A percentile compares a stretch with the other conserved stretches of the same genome.
phyloP scores from a whole-genome alignment of 2,329 filamentous ascomycete genomes.

The Bisporella sp. region DNA sequence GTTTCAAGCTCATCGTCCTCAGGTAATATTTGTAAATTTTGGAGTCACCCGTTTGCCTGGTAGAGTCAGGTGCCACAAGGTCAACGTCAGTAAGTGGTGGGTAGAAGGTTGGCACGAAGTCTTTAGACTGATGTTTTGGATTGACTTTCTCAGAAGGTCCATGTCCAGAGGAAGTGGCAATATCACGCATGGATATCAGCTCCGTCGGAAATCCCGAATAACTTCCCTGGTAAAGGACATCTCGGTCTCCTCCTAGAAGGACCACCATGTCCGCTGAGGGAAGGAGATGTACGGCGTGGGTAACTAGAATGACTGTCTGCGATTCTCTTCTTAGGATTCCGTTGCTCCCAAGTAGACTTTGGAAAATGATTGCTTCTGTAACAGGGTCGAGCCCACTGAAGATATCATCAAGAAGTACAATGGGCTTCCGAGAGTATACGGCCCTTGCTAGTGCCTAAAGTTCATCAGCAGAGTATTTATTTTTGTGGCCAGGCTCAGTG shows the following conservation, averaged over 20 bases:
- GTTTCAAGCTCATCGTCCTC: neutral
- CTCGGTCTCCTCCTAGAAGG: slow-evolving; percentile 23
- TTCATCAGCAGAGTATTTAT: slow-evolving; percentile 5
- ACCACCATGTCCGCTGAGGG: slow-evolving; percentile 21
- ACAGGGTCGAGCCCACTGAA: slow-evolving; percentile 23
- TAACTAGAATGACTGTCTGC: slow-evolving; percentile 32
- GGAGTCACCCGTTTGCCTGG: neutral
- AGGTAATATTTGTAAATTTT: neutral
- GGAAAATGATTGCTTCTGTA: slow-evolving; percentile 18
- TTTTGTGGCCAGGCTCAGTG: slow-evolving; percentile 25
- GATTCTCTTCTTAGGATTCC: slow-evolving; percentile 17
- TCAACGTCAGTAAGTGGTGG: too few relatives aligned
- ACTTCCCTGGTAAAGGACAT: slow-evolving; percentile 25
- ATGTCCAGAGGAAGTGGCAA: neutral
- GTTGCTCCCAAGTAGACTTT: slow-evolving; percentile 12
- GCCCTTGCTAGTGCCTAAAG: slow-evolving; percentile 47
- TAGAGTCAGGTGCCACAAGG: neutral
- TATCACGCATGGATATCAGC: neutral
- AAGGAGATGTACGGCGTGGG: slow-evolving; percentile 20
- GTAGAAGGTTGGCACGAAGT: neutral
- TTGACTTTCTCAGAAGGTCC: neutral
- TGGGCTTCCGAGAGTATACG: slow-evolving; percentile 27
- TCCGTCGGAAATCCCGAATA: neutral
- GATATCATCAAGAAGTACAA: slow-evolving; percentile 23
- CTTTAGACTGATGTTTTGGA: neutral